Base-by-base conservation (phyloP, 2,329 filamentous ascomycete species). In the Pseudogymnoascus sp. region DNA sequence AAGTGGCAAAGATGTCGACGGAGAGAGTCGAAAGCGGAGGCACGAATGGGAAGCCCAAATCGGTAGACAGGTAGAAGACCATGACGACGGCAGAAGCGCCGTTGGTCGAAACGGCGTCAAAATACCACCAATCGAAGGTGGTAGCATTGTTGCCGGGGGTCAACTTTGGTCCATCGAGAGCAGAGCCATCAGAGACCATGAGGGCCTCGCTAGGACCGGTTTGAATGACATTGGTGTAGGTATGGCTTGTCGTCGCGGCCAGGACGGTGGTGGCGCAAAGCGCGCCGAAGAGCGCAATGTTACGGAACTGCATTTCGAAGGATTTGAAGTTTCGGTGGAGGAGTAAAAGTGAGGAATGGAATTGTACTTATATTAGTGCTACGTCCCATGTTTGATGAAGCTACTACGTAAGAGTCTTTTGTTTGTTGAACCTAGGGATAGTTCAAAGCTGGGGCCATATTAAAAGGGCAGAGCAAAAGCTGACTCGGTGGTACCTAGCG, bases 111-210 rank as follows among this genome's bases (percentile, higher is more conserved):
- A 77, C 68, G 17, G 67, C 73, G 63, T 77, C 74, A 48, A 77
- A 77, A 63, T 75, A 76, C 75, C 75, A 77, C 74, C 74, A 76
- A 66, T 74, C 72, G 51, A 72, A 75, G 15, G 64, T 63, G 6
- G 63, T 62, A 15, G 12, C 59, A 44, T 69, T 69, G 58, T 66
- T 35, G 1, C 64, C 51, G 1, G 44, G 44, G 15, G 64, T 65
- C 9, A 69, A n/a, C 58, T 68, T 60, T n/a, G 68, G 66, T 5
- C 61, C 63, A 33, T 69, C 68, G 6, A 68, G 36, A n/a, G 36
- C 39, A 21, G 29, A 25, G 2, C 9, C 25, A 4, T 29, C 44
- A 35, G 59, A 61, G 9, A 61, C 7, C 13, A 29, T 48, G n/a
- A 25, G 41, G 17, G 59, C 59, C 2, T 8, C 21, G 39, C 59